Base-by-base conservation (phyloP, 345 rosid genomes). In the Iberis pinnata region DNA sequence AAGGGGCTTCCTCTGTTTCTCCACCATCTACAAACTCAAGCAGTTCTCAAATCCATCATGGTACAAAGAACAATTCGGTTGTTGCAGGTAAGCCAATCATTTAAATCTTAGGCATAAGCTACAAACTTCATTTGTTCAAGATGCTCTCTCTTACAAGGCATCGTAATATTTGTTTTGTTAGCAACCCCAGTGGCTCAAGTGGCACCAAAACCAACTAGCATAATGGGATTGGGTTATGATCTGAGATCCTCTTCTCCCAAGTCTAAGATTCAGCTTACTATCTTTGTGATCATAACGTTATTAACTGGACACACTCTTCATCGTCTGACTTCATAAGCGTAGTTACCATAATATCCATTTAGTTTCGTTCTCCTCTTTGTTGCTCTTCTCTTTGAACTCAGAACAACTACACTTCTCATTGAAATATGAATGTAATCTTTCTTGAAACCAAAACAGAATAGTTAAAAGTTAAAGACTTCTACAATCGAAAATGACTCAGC, bases 171-270 rank as follows among this genome's bases (percentile, higher is more conserved):
- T 26, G 8, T 13, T 27, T 18, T 40, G 20, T 35, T 7, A 79
- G 81, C 69, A 39, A 65, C 83, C 25, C 80, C 83, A 24, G 22
- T 60, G 63, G 58, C 68, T 65, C 73, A 67, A 49, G 76, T 53
- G 49, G 63, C 80, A 41, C 75, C 86, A 18, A 72, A 73, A 41
- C 62, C 75, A 22, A 56, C 60, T 26, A 56, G 54, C 56, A 57
- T 74, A 37, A 46, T 58, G 63, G 81, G 75, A 49, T 20, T 69
- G 9, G 73, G 75, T 14, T 27, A 57, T 12, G 65, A 70, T 45
- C 26, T 43, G 54, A 78, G 42, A 20, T 51, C 70, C 16, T 56
- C 67, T 27, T 35, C 51, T 18, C 45, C 68, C 46, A 63, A 60
- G 60, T 51, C 60, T 42, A 63, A 64, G 44, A 56, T 61, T 38